Base-by-base conservation (phyloP, 257 asterid genomes). In the Leptodermis oblonga region DNA sequence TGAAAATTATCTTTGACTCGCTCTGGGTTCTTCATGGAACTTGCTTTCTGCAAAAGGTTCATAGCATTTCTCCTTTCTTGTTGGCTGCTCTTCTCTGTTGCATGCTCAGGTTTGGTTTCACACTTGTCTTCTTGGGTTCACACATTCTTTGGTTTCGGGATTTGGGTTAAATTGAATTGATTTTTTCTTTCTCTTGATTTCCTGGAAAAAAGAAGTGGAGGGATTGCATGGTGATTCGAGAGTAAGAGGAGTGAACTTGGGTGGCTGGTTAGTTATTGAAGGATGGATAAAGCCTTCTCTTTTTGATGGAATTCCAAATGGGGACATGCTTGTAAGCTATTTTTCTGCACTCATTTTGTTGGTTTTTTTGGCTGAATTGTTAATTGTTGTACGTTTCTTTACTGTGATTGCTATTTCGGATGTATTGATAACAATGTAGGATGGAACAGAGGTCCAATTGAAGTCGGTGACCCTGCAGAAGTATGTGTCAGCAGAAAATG, bases 241-340 rank as follows among this genome's bases (percentile, higher is more conserved):
- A 79, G 93, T 85, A 52, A 80, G 90, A 81, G 97, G 90, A 69
- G 97, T 90, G 82, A 90, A 88, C 64, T 84, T 90, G 68, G 97
- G 97, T 72, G 96, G 97, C 65, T 88, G 97, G 97, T 77, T 90
- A 76, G 92, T 90, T 23, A 77, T 90, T 64, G 96, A 90, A 71
- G 94, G 94, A 15, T 90, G 94, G 96, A 90, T 90, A 67, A 88
- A 85, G 72, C 96, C 97, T 76, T 85, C 97, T 73, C 90, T 90
- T 12, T 90, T 85, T 76, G 84, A 83, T 74, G 92, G 69, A 31
- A 90, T 90, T 55, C 85, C 87, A 48, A 90, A 88, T 77, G 83
- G 84, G 43, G 94, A 90, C 70, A 86, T 86, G 97, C 86, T 90
- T 73, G 97, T 86, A 71, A 81, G 94, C 62, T 79, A 5, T 28